Evolutionary conservation across 352 stramenopile species (phyloP), one percentile per base, ranked within the genome.

Genomic region (Pythium aphanidermatum): DNA sequence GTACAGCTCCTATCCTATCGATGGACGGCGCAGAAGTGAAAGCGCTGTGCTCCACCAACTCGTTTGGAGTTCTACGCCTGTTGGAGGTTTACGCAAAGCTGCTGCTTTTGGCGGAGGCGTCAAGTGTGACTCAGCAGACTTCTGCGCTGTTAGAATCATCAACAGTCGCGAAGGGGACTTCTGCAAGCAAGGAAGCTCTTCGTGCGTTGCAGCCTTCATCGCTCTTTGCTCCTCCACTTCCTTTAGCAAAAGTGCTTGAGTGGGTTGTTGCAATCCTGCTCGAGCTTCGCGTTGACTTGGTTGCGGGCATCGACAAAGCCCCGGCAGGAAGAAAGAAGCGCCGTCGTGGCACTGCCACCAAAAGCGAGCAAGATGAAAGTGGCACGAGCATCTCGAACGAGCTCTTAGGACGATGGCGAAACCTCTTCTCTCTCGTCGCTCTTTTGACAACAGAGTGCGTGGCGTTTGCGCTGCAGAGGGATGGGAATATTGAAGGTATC

Each of bases 61-160:
- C 70, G 4, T 85, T 87, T 27, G 67, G 68, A 3, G 63, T 90
- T 17, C 53, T 88, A 31, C 73, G 78, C 1, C 60, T 90, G 23
- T 16, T 90, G 10, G 78, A 90, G 46, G 66, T 90, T 5, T 86
- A 88, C 44, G 71, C 64, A 7, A 84, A 84, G 38, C 57, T 86
- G 10, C 38, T 70, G 1, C 44, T 87, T 31, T 67, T 83, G 45
- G 48, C 63, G 9, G 70, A 84, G 44, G 81, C 61, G 19, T 58
- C 65, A 0, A 62, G 68, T 23, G 74, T 87, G 5, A 73, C 46
- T 13, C 58, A 82, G 13, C 59, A 71, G 40, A 75, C 70, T 10
- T 65, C 68, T 2, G 49, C 66, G 37, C 51, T 89, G 17, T 30
- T 65, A 4, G 56, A 65, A 12, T 49, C 56, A 10, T 56, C 51